Conservation (phyloP, 225 moss, liverwort and hornwort species). For the Pseudoscleropodium purum region DNA sequence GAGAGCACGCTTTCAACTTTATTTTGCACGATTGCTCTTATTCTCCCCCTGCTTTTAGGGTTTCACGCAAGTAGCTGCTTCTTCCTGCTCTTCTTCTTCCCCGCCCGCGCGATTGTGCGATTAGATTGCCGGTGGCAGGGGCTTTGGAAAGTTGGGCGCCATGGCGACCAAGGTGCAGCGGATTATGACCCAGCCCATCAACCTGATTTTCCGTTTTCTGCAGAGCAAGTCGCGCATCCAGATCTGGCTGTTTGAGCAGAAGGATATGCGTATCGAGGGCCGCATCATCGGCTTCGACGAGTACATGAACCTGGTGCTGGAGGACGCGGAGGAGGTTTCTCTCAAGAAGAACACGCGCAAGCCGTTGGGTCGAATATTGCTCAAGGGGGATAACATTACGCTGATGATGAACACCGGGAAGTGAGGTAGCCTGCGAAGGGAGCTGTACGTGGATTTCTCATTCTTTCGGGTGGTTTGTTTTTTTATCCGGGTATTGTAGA, state of each 20-base stretch:
- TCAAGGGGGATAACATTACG: constrained; percentile 43
- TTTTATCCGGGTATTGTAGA: background rate
- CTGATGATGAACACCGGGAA: constrained; percentile 51
- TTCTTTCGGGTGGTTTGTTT: background rate
- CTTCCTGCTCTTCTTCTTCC: background rate
- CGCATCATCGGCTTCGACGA: constrained; percentile 50
- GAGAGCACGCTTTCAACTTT: background rate
- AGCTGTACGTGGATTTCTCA: background rate
- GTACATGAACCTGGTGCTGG: constrained; percentile 51
- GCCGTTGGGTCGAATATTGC: constrained; percentile 34
- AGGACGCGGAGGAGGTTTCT: constrained; percentile 50
- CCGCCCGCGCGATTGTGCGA: background rate
- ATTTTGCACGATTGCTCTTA: background rate
- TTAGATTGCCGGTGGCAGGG: background rate
- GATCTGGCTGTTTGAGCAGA: constrained; percentile 55
- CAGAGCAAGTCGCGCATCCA: constrained; percentile 46
- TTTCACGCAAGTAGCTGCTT: background rate
- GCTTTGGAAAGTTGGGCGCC: background rate
- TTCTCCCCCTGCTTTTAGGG: background rate
- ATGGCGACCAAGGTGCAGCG: constrained; percentile 99
- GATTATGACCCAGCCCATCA: constrained; percentile 94
- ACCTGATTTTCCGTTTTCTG: constrained; percentile 44
- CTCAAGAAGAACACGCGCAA: constrained; percentile 54
- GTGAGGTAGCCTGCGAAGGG: background rate
- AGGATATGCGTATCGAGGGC: constrained; percentile 49